Conservation (phyloP, 495 filamentous ascomycete genomes). For the Aspergillus olivimuriae region DNA sequence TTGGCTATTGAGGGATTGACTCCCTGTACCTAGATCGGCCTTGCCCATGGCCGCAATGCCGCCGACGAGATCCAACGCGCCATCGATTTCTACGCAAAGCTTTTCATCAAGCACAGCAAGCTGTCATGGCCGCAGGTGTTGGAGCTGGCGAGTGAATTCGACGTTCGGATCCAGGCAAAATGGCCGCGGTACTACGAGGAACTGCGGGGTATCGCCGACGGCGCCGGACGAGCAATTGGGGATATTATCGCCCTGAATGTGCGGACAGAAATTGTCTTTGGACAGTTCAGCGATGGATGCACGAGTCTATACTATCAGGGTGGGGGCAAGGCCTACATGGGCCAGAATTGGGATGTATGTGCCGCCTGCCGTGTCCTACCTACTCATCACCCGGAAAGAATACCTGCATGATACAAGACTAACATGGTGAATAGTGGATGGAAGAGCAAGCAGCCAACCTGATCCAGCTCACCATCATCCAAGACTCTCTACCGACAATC, state of each 20-base stretch:
- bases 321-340: neutral
- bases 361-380: neutral
- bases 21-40: too few relatives aligned
- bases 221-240: neutral
- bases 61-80: neutral
- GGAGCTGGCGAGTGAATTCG: neutral
- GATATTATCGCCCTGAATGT: slow-evolving; percentile 9
- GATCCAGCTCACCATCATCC: slow-evolving; percentile 2
- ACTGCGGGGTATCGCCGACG: slow-evolving; percentile 1
- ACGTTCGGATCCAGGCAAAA: neutral
- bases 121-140: neutral
- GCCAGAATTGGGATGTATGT: slow-evolving; percentile 10
- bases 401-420: too few relatives aligned
- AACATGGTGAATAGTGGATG: slow-evolving; percentile 9
- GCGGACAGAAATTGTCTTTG: slow-evolving; percentile 6
- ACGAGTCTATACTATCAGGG: slow-evolving; percentile 5
- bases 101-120: neutral
- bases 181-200: slow-evolving; percentile 2
- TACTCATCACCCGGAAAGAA: too few relatives aligned
- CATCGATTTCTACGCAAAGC: neutral
- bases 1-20: too few relatives aligned
- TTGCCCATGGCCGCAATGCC: too few relatives aligned
- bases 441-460: slow-evolving; percentile 5
- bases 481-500: neutral
- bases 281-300: slow-evolving; percentile 5